Base-by-base conservation (phyloP, 352 stramenopile species). In the Phytopythium boreale region DNA sequence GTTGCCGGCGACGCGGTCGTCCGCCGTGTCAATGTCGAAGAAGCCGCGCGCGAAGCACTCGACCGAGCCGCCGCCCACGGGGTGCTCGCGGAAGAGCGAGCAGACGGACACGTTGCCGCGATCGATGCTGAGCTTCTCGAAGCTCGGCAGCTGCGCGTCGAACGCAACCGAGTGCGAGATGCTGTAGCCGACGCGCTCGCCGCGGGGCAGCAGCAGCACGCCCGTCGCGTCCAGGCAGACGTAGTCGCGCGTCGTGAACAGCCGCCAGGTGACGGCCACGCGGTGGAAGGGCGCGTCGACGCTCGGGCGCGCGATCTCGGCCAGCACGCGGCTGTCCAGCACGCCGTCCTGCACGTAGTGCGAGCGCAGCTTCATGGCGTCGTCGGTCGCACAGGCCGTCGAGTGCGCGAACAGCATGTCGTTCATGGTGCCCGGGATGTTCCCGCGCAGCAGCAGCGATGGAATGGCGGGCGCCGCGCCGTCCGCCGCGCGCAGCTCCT, bases 371-470 rank as follows among this genome's bases (percentile, higher is more conserved):
- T 59, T 51, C 58, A 77, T 72, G 36, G 69, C 65, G 8, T 69
- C 55, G 46, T 77, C 71, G 24, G 71, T 71, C 31, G 67, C 56
- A 1, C 63, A 62, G 26, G 67, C 62, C 7, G 69, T 46, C 14
- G 76, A 66, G 20, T 75, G 62, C 5, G 71, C 79, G 61, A 76
- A 82, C 74, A 85, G 77, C 41, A 80, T 52, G 59, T 85, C 76
- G 47, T 85, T 64, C 24, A 82, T 49, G 22, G 64, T 63, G 8
- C 76, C 76, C 4, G 41, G 55, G 4, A 77, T 39, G 4, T 59
- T 51, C 19, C 70, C 70, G 34, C 74, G 43, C 53, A 70, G 66
- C 56, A 75, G 57, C 36, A 74, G 67, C 34, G 62, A 73, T 20
- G 67, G 63, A 6, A 73, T 66, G 14, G 27, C 55, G 7, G 55